phyloP scores from a whole-genome alignment of 2,329 filamentous ascomycete species.

The Aspergillus arachidicola region DNA sequence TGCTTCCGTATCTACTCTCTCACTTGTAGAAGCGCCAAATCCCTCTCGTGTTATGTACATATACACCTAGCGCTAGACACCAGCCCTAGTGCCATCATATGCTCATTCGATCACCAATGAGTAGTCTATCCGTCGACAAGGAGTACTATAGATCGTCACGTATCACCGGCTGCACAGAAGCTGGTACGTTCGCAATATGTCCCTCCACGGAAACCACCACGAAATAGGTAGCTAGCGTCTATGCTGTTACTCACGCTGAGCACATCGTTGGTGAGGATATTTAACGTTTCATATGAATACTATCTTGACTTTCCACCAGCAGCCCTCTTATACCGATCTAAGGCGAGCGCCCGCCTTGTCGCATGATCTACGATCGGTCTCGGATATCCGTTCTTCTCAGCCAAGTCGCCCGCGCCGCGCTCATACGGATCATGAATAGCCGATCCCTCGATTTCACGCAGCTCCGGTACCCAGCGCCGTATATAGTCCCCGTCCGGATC shows the following conservation, averaged over 20 bases:
- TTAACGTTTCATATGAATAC: background rate
- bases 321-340: conserved; percentile 70
- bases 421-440: conserved; percentile 81
- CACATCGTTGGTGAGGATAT: too few species aligned
- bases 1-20: too few species aligned
- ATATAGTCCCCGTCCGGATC: conserved; percentile 80
- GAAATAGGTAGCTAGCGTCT: background rate
- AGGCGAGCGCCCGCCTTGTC: conserved; percentile 64
- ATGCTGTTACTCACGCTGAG: background rate
- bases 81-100: background rate
- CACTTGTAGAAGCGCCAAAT: too few species aligned
- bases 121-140: background rate
- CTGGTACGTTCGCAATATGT: too few species aligned
- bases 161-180: too few species aligned
- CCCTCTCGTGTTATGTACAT: too few species aligned
- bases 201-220: too few species aligned
- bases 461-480: conserved; percentile 77
- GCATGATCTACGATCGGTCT: conserved; percentile 75
- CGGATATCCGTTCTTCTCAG: conserved; percentile 72
- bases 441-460: conserved; percentile 64
- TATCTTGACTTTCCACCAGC: conserved; percentile 1
- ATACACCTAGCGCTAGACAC: too few species aligned
- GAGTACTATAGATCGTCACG: background rate
- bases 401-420: conserved; percentile 61
- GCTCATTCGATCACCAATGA: background rate